A percentile compares a stretch with the other conserved stretches of the same genome.
Conservation (phyloP, 1,139 yeast genomes). For the Yamadazyma aaseri region DNA sequence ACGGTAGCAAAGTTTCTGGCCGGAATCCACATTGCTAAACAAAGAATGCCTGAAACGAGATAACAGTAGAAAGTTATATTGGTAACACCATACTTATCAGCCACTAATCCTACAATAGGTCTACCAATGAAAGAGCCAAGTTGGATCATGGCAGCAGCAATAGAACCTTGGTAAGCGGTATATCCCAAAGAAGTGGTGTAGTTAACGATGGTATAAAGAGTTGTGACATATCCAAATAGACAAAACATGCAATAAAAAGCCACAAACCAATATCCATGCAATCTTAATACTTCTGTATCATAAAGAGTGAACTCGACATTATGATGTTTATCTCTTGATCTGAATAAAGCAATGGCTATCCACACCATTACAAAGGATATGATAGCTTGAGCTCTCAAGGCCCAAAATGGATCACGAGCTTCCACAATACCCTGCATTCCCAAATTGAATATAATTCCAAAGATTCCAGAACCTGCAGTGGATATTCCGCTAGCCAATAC, state of each 20-base stretch:
- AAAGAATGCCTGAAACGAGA: constrained; percentile 23
- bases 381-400: constrained; percentile 36
- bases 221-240: constrained; percentile 45
- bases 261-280: constrained; percentile 32
- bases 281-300: constrained; percentile 27
- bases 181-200: constrained; percentile 48
- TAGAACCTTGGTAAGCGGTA: constrained; percentile 36
- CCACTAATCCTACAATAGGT: constrained; percentile 38
- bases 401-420: constrained; percentile 30
- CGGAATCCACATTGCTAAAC: constrained; percentile 38
- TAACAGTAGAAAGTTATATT: constrained; percentile 32
- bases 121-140: constrained; percentile 42
- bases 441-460: constrained; percentile 52
- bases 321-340: constrained; percentile 21
- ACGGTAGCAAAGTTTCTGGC: constrained; percentile 31
- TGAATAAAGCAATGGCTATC: constrained; percentile 29
- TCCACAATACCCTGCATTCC: constrained; percentile 38
- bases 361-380: constrained; percentile 31
- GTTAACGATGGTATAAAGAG: constrained; percentile 45
- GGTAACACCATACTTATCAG: constrained; percentile 40
- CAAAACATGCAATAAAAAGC: constrained; percentile 35
- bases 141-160: constrained; percentile 45
- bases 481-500: constrained; percentile 59
- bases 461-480: constrained; percentile 61
- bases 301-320: constrained; percentile 35